Evolutionary conservation across 106 monocot genomes (phyloP).

Genomic region (Ottelia alismoides): DNA sequence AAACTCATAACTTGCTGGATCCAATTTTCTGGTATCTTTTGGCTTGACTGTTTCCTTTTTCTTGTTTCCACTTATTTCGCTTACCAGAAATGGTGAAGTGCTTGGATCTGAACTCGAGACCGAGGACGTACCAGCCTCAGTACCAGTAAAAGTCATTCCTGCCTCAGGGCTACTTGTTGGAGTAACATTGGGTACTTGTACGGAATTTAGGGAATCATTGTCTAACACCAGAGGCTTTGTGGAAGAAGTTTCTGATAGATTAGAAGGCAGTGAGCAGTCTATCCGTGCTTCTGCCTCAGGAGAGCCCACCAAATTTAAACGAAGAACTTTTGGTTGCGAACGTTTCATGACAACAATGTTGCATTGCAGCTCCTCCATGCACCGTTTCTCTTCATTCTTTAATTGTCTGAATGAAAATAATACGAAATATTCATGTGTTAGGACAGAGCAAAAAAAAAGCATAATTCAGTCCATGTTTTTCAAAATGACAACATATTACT

Average conservation of each 20-base stretch:
- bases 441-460: neutral
- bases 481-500: conserved; percentile 3
- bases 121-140: conserved; percentile 19
- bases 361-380: conserved; percentile 31
- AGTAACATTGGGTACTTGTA: conserved; percentile 17
- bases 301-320: conserved; percentile 20
- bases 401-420: conserved; percentile 7
- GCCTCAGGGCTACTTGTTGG: conserved; percentile 22
- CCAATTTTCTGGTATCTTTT: conserved; percentile 5
- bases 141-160: conserved; percentile 18
- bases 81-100: conserved; percentile 16
- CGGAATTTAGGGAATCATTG: conserved; percentile 4
- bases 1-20: conserved; percentile 4
- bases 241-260: conserved; percentile 2
- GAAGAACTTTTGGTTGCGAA: conserved; percentile 21
- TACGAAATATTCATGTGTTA: neutral
- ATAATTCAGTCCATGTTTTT: neutral
- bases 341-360: conserved; percentile 29
- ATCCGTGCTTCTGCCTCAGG: conserved; percentile 5
- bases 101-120: conserved; percentile 20
- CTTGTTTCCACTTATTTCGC: conserved; percentile 5
- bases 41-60: neutral
- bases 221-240: neutral
- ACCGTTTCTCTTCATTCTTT: conserved; percentile 21
- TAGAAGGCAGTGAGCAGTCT: neutral